Evolutionary conservation across 176 grass and related monocot genomes (phyloP), one percentile per base, ranked within the genome.

Genomic region (Rhynchospora tenuis): DNA sequence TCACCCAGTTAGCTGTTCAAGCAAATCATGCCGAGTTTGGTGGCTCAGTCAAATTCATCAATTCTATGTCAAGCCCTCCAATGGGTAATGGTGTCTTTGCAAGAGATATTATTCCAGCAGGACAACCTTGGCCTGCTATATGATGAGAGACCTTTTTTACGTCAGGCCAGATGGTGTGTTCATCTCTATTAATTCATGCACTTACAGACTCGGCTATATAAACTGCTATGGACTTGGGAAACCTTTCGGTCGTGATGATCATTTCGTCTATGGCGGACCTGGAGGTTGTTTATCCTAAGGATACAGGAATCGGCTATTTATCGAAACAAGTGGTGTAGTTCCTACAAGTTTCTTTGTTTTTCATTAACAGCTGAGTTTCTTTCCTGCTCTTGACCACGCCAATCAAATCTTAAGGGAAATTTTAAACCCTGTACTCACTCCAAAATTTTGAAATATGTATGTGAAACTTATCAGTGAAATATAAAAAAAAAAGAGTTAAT

Each of bases 61-160:
- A 79, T 31, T 3, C 7, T 79, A 13, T 79, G 15, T 19, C 9
- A 15, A 59, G 75, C 31, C 75, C 75, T 11, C 75, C 75, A n/a
- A 79, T 79, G 75, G 75, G 75, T 59, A 79, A 59, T 9, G 75
- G 75, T 38, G 55, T 79, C 19, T 59, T 59, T 26, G 75, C 75
- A 59, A 31, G 17, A 59, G 51, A 79, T 59, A 59, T 58, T 31
- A 17, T 59, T 33, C 75, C 75, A 19, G 9, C 52, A 4, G 69
- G 69, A 23, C 69, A 73, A 28, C 75, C 75, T 79, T 19, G 26
- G 10, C 52, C 75, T 59, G 75, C 75, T 19, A 33, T 19, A 33
- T 42, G 47, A 31, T 79, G 26, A 33, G 15, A 3, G 55, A 20
- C 13, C 24, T 79, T 29, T 50, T 38, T 59, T 79, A 50, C 29